Conservation (phyloP, 306 rosid genomes). For the Macrotyloma uniflorum region DNA sequence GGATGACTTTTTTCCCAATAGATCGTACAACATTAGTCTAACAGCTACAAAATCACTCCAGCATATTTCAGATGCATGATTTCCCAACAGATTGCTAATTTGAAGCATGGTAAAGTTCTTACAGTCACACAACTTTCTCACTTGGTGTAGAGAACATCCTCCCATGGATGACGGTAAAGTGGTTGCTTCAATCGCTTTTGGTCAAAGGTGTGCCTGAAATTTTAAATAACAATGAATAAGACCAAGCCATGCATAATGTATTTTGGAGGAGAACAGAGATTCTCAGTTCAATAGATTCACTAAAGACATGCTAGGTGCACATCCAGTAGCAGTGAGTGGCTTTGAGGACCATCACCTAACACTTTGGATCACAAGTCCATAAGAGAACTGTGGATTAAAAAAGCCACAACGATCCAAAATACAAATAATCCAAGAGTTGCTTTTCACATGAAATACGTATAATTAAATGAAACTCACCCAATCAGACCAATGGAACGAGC, state of each 20-base stretch:
- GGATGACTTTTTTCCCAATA: conserved; percentile 37
- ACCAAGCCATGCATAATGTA: not conserved
- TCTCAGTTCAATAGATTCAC: conserved; percentile 11
- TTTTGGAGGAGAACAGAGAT: not conserved
- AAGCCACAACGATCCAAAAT: conserved; percentile 31
- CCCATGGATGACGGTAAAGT: conserved; percentile 99
- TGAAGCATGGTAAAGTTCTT: conserved; percentile 29
- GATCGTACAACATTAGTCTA: conserved; percentile 55
- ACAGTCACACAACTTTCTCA: conserved; percentile 47
- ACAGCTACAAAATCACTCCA: conserved; percentile 41
- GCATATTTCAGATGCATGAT: conserved; percentile 44
- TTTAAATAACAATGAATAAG: conserved; percentile 35
- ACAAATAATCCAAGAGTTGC: conserved; percentile 2
- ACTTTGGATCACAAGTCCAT: conserved; percentile 10
- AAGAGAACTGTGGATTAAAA: conserved; percentile 31
- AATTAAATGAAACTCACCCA: conserved; percentile 64
- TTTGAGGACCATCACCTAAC: conserved; percentile 42
- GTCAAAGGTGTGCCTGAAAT: conserved; percentile 92
- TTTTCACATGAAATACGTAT: not conserved
- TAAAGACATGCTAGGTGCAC: not conserved
- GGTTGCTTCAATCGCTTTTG: conserved; percentile 99
- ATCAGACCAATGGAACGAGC: conserved; percentile 98
- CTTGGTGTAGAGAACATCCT: conserved; percentile 97
- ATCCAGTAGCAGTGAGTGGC: not conserved
- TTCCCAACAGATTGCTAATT: conserved; percentile 33